Evolutionary conservation across 2,329 filamentous ascomycete species (phyloP), one percentile per base, ranked within the genome.

Genomic region (Pseudopithomyces chartarum): DNA sequence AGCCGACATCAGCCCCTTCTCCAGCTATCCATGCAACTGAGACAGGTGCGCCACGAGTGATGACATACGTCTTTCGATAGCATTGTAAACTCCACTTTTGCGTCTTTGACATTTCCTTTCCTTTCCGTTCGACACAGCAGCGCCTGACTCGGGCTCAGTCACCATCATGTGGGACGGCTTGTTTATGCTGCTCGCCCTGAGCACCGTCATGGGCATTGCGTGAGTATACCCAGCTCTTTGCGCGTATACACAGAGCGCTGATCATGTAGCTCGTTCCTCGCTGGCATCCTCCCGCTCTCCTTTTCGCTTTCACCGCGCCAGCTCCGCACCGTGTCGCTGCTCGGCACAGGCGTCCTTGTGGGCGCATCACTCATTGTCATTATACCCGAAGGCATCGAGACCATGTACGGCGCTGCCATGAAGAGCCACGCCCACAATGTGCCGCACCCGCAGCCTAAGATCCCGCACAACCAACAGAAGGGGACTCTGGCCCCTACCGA

Each of bases 331-430:
- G 90, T 98, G 73, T 96, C 94, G 20, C 93, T 92, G 55, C 86
- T 98, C 73, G 95, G 95, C 52, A 92, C 97, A 76, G 95, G 95
- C 43, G 90, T 99, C 50, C 82, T 99, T 8, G 93, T 99, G 15
- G 95, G 95, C 34, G 98, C 95, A 26, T 94, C 94, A 1, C 84
- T 99, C 62, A 94, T 98, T 62, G 92, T 99, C 32, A 98, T 99
- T 71, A 97, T 99, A 68, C 95, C 95, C 0, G 95, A 99, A 76
- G 95, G 95, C 36, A 89, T 98, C 57, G 93, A 97, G 73, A 94
- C 95, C 2, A 84, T 97, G 55, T 91, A 95, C 65, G 87, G 79
- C 64, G 82, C 85, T 36, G 62, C 60, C 26, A 56, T 59, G 32
- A 64, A 68, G 48, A 61, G 59, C 45, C 67, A 70, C 48, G 52